Base-by-base conservation (phyloP, 2,329 filamentous ascomycete species). In the Phialophora tarda region DNA sequence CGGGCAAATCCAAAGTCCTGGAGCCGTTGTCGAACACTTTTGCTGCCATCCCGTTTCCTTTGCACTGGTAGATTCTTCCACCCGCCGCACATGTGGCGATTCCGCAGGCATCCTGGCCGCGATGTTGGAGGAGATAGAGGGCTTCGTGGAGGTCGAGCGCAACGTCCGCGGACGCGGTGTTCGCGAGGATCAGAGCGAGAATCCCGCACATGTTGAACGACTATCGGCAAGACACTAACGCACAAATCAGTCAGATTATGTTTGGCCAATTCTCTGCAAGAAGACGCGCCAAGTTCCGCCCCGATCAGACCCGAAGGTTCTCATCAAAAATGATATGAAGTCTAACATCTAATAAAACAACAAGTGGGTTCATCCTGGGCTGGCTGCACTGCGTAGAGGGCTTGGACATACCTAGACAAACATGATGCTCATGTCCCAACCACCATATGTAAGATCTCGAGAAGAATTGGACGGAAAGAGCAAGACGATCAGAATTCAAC, bases 31-130 rank as follows among this genome's bases (percentile, higher is more conserved):
- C 84, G 79, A 97, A 96, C 72, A 96, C 92, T 76, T 89, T 91
- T 65, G 89, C 86, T 48, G 91, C 93, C 85, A 97, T 90, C 63
- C 93, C 93, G 75, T 93, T 92, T 71, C 92, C 92, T 81, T 97
- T 97, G 82, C 91, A 90, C 77, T 96, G 92, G 77, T 90, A 94
- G 72, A 97, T 89, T 51, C 92, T 86, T 68, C 93, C 93, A 41
- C 91, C 91, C 14, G 82, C 85, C 72, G 85, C 89, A 83, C 84
- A 92, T 73, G 82, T 91, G 58, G 92, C 88, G 72, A 97, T 94
- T 70, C 93, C 93, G 63, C 89, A 91, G 58, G 93, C 93, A 88
- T 97, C 93, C 78, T 96, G 92, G 61, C 92, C 91, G 74, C 91
- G 86, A 77, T 93, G 85, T 76, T 89, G 89, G 10, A 91, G 85